Percentiles rank a stretch among this genome's conserved stretches.
Conservation (phyloP, 2,329 filamentous ascomycete species). For the Zymoseptoria pseudotritici region DNA sequence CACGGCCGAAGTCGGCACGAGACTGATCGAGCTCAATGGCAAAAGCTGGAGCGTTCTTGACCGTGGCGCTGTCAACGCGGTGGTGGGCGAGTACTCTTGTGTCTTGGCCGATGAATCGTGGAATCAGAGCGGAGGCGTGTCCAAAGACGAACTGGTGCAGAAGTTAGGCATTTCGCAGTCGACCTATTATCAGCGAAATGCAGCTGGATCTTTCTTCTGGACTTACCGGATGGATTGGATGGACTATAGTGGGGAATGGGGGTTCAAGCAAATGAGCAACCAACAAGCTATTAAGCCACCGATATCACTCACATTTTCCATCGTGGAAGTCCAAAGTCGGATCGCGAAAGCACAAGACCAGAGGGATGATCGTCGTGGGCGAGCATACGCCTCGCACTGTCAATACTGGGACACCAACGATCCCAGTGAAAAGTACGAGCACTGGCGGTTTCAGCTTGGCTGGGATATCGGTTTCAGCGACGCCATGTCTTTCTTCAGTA, state of each 20-base stretch:
- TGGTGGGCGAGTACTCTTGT: constrained; percentile 54
- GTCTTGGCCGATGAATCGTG: constrained; percentile 47
- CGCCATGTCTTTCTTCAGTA: constrained; percentile 45
- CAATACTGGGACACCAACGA: constrained; percentile 44
- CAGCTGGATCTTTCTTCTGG: constrained; percentile 53
- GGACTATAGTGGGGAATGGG: constrained; percentile 53
- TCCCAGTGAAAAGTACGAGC: constrained; percentile 40
- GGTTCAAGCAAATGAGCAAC: constrained; percentile 47
- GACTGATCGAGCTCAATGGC: constrained; percentile 40
- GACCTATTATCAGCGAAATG: constrained; percentile 41
- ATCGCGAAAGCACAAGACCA: constrained; percentile 36
- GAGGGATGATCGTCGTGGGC: constrained; percentile 30
- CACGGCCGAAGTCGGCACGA: constrained; percentile 38
- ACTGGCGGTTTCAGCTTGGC: constrained; percentile 48
- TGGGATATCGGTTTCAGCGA: constrained; percentile 52
- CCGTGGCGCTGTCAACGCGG: constrained; percentile 44
- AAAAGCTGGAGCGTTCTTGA: constrained; percentile 43
- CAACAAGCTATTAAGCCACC: constrained; percentile 38
- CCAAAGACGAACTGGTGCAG: constrained; percentile 35
- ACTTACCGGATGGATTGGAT: constrained; percentile 57
- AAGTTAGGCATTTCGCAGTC: constrained; percentile 46
- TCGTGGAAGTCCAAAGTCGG: constrained; percentile 32
- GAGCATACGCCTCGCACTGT: constrained; percentile 38
- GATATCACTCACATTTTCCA: constrained; percentile 30
- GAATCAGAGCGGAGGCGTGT: constrained; percentile 30